Percentiles rank a stretch among this genome's conserved stretches.
Conservation (phyloP, 1,139 yeast genomes). For the Zygoascus hellenicus region DNA sequence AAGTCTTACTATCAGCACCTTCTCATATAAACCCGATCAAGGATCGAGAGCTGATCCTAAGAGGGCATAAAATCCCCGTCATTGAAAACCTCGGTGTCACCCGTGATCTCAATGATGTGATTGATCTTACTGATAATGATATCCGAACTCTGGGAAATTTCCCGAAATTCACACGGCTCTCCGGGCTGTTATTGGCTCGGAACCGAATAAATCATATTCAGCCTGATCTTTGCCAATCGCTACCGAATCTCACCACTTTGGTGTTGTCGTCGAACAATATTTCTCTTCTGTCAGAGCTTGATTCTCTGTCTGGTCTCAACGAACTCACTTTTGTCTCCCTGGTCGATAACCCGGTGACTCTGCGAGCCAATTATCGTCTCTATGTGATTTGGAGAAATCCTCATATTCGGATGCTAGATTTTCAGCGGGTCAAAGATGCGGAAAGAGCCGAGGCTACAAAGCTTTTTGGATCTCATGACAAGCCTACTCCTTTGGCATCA, state of each 20-base stretch:
- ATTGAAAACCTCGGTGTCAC: conserved; percentile 42
- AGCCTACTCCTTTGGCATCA: conserved; percentile 33
- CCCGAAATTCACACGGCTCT: conserved; percentile 44
- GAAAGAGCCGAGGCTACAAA: conserved; percentile 47
- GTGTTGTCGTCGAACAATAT: conserved; percentile 52
- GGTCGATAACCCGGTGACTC: conserved; percentile 56
- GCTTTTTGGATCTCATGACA: conserved; percentile 42
- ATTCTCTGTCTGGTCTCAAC: conserved; percentile 35
- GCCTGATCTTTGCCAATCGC: conserved; percentile 29
- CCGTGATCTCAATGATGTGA: conserved; percentile 43
- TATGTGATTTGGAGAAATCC: conserved; percentile 63
- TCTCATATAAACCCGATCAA: conserved; percentile 43
- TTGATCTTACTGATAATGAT: conserved; percentile 67
- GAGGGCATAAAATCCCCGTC: conserved; percentile 38
- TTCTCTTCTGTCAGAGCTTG: conserved; percentile 38
- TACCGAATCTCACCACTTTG: conserved; percentile 46
- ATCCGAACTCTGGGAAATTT: conserved; percentile 48
- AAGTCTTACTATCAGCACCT: conserved; percentile 45
- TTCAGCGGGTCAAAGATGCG: conserved; percentile 48
- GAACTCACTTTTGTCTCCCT: conserved; percentile 47
- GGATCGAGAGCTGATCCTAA: conserved; percentile 41
- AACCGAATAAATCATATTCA: conserved; percentile 48
- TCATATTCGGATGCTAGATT: conserved; percentile 57
- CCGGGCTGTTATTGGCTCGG: conserved; percentile 50
- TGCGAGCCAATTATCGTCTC: conserved; percentile 51